These are phyloP conservation scores for Chlorella vulgaris DNA, from an alignment of 139 green algal species.

Conservation along the genomic window DNA sequence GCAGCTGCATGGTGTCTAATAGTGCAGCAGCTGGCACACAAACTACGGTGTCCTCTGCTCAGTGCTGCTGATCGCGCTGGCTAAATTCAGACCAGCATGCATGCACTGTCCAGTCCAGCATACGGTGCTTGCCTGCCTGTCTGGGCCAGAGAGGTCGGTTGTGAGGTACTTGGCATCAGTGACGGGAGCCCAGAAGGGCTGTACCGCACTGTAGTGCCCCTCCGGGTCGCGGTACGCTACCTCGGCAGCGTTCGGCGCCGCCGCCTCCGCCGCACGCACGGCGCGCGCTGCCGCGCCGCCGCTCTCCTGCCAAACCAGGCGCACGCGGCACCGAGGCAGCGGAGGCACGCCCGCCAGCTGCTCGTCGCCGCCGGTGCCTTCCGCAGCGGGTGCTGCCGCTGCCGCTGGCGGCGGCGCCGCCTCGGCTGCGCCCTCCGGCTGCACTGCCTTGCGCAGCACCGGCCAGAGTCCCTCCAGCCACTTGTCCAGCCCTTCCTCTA, in stretches of 20 bases:
- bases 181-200: conserved; percentile 71
- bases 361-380: not conserved
- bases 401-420: not conserved
- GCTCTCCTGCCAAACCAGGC: conserved; percentile 31
- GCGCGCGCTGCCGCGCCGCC: conserved; percentile 8
- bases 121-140: conserved; percentile 53
- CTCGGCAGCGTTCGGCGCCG: conserved; percentile 40
- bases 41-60: no score
- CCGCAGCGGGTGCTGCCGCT: not conserved
- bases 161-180: conserved; percentile 45
- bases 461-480: conserved; percentile 85
- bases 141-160: conserved; percentile 26
- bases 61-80: no score
- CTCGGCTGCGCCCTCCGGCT: not conserved
- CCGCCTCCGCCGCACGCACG: conserved; percentile 34
- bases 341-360: conserved; percentile 70
- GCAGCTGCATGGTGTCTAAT: no score
- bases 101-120: no score
- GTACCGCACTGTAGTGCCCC: conserved; percentile 63
- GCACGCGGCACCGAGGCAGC: conserved; percentile 59
- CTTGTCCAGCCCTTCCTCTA: conserved; percentile 78
- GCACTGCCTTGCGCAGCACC: conserved; percentile 45
- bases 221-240: conserved; percentile 45
- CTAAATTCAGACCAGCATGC: no score
- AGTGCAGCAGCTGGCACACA: no score